Base-by-base conservation (phyloP, 345 rosid species). In the Eucalyptus fibrosa region DNA sequence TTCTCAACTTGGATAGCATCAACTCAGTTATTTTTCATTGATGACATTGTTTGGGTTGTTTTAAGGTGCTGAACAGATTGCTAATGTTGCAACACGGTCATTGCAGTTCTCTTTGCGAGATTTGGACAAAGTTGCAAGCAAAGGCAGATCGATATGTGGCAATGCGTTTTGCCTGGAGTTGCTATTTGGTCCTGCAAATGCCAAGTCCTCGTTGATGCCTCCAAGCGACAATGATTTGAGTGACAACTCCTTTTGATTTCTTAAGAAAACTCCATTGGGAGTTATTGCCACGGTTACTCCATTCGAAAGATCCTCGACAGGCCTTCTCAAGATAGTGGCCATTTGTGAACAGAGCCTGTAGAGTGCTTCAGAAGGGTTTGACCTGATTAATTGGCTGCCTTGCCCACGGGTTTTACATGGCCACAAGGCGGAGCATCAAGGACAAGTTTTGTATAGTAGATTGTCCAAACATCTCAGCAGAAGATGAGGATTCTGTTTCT, bases 101-200 rank as follows among this genome's bases (percentile, higher is more conserved):
- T 77, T 91, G 92, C 92, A 97, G 99, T 93, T 96, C 88, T 90
- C 96, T 3, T 45, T 92, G 62, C 45, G 91, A 90, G 98, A 96
- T 91, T 87, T 96, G 93, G 99, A 97, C 90, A 97, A 97, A 93
- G 93, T 97, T 86, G 98, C 98, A 87, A 89, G 92, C 62, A 92
- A 92, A 86, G 99, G 97, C 18, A 94, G 93, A 92, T 96, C 96
- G 40, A 92, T 96, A 30, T 94, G 96, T 34, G 99, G 99, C 62
- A 91, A 94, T 49, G 92, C 93, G 60, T 97, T 97, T 93, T 96
- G 99, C 89, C 90, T 97, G 92, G 99, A 97, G 91, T 87, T 97
- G 92, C 93, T 95, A 23, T 97, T 97, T 86, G 98, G 97, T 80
- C 99, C 97, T 82, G 95, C 98, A 37, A 94, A 92, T 87, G 92